These are phyloP conservation scores for Lizanozyma gosingica DNA, from an alignment of 1,139 yeast genomes.

Conservation along the genomic window DNA sequence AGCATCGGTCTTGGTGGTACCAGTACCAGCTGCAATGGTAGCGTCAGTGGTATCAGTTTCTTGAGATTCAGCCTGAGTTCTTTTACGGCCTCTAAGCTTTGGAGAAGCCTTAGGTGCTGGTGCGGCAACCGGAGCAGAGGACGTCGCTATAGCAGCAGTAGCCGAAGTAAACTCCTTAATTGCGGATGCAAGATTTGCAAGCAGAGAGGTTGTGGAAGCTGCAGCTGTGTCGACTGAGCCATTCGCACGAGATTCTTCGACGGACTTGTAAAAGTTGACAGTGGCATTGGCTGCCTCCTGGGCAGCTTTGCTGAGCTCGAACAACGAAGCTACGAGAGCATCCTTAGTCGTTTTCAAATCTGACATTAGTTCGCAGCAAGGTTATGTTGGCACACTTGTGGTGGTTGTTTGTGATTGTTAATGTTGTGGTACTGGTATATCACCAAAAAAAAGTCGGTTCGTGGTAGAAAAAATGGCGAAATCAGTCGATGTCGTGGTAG, in stretches of 20 bases:
- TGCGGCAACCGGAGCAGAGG: slow-evolving; percentile 5
- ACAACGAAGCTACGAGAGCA: slow-evolving; percentile 65
- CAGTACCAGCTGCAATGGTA: slow-evolving; percentile 3
- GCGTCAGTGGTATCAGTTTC: slow-evolving; percentile 7
- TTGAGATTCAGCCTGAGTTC: slow-evolving; percentile 10
- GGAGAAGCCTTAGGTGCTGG: slow-evolving; percentile 5
- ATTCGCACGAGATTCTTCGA: slow-evolving; percentile 25
- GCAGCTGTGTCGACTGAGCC: slow-evolving; percentile 18
- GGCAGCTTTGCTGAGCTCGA: slow-evolving; percentile 75
- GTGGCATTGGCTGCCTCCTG: slow-evolving; percentile 73
- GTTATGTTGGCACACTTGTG: no score
- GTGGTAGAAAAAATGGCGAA: neutral
- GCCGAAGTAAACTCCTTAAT: slow-evolving; percentile 1
- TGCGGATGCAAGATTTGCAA: neutral
- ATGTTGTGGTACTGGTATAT: no score
- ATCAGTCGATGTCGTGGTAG: neutral
- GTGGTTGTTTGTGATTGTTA: neutral
- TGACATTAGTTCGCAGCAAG: no score
- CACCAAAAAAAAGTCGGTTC: no score
- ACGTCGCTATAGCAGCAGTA: slow-evolving; percentile 1
- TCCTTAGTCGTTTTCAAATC: slow-evolving; percentile 34
- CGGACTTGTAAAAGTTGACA: slow-evolving; percentile 57
- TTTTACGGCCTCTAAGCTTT: neutral
- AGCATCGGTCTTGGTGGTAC: neutral
- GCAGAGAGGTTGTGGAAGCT: slow-evolving; percentile 8